These are phyloP conservation scores for Trametes pubescens DNA, from an alignment of 1,284 basidiomycete genomes.

Conservation along the genomic window DNA sequence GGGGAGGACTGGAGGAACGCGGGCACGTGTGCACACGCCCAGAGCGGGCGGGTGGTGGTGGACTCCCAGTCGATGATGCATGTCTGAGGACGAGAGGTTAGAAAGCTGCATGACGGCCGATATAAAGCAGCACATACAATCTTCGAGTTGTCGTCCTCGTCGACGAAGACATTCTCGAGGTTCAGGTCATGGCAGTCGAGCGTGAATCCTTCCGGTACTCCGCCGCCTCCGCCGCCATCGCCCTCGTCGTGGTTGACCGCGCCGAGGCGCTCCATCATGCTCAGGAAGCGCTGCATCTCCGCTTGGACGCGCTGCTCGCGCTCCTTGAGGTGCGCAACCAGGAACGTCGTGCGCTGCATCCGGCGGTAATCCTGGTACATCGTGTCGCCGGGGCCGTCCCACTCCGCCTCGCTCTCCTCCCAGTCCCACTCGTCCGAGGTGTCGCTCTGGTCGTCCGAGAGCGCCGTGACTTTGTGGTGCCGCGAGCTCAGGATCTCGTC, in stretches of 20 bases:
- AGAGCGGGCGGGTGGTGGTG: constrained; percentile 81
- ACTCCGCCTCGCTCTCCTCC: constrained; percentile 79
- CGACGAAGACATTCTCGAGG: constrained; percentile 83
- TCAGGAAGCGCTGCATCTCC: constrained; percentile 76
- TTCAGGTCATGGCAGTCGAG: constrained; percentile 83
- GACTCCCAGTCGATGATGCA: constrained; percentile 89
- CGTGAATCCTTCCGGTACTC: constrained; percentile 63
- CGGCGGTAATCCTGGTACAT: constrained; percentile 84
- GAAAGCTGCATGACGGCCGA: not conserved
- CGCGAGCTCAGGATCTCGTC: constrained; percentile 74
- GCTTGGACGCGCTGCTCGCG: constrained; percentile 66
- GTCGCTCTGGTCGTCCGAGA: constrained; percentile 74
- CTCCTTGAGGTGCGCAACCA: constrained; percentile 70
- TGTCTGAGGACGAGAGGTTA: constrained; percentile 53
- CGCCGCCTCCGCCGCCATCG: constrained; percentile 39
- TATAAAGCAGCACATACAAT: constrained; percentile 60
- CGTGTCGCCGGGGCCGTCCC: constrained; percentile 72
- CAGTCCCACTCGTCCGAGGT: constrained; percentile 77
- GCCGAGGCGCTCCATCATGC: constrained; percentile 67
- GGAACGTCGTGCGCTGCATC: constrained; percentile 78
- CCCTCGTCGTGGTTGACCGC: constrained; percentile 37
- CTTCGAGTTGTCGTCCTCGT: constrained; percentile 66
- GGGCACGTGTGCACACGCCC: constrained; percentile 82
- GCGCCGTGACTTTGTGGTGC: constrained; percentile 68
- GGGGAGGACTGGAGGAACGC: constrained; percentile 79